Evolutionary conservation across 106 monocot species (phyloP).

Genomic region (Dendrobium nobile): DNA sequence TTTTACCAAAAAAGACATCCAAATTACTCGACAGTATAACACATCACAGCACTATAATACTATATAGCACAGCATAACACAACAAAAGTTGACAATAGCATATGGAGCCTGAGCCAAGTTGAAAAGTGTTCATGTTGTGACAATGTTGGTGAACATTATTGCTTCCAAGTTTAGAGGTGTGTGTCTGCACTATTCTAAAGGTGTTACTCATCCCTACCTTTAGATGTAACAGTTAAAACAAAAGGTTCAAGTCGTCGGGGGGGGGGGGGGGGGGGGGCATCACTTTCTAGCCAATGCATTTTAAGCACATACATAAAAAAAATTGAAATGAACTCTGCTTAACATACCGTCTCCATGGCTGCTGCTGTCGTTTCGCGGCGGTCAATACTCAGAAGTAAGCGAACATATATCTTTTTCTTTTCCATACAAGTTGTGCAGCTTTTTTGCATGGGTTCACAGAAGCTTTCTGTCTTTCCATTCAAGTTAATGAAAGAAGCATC

Average conservation of each 20-base stretch:
- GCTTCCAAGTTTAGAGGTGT: not conserved
- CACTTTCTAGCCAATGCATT: not conserved
- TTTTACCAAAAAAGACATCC: not conserved
- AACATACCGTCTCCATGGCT: conserved; percentile 86
- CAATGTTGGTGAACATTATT: not conserved
- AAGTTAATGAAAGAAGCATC: conserved; percentile 45
- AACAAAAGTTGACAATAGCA: not conserved
- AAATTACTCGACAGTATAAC: too few species aligned
- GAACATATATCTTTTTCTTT: conserved; percentile 71
- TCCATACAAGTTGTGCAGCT: conserved; percentile 12
- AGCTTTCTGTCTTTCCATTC: conserved; percentile 14
- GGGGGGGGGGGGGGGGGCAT: not conserved
- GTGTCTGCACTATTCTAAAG: not conserved
- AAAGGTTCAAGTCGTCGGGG: not conserved
- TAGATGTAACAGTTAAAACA: too few species aligned
- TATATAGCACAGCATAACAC: too few species aligned
- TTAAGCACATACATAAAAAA: not conserved
- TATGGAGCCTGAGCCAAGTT: not conserved
- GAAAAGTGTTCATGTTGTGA: too few species aligned
- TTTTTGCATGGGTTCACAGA: conserved; percentile 8
- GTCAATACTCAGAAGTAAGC: conserved; percentile 86
- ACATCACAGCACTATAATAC: too few species aligned
- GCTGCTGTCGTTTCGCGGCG: conserved; percentile 77
- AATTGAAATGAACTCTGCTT: not conserved
- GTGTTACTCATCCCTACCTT: not conserved